A percentile compares a stretch with the other conserved stretches of the same genome.
These are phyloP conservation scores for Tylopilus balloui DNA, from an alignment of 768 basidiomycete species.

Conservation along the genomic window DNA sequence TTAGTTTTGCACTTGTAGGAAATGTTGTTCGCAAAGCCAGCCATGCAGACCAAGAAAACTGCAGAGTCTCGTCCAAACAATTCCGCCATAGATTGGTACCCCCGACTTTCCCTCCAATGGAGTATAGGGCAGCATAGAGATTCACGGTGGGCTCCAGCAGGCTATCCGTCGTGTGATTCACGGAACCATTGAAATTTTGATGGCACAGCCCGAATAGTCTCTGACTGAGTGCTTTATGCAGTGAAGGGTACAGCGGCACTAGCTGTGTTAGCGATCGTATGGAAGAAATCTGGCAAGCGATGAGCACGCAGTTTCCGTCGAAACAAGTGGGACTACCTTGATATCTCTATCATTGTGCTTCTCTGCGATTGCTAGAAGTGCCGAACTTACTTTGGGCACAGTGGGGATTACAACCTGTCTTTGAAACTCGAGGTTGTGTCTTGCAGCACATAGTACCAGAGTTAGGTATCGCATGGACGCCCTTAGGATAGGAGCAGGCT, in stretches of 20 bases:
- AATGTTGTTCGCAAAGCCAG: constrained; percentile 57
- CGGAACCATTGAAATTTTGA: constrained; percentile 52
- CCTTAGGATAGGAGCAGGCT: constrained; percentile 55
- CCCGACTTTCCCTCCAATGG: constrained; percentile 77
- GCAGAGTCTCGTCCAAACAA: constrained; percentile 63
- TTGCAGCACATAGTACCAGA: constrained; percentile 55
- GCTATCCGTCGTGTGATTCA: constrained; percentile 38
- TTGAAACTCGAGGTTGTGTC: constrained; percentile 72
- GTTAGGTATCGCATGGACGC: constrained; percentile 62
- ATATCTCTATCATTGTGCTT: constrained; percentile 47
- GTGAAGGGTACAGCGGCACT: constrained; percentile 61
- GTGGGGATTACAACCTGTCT: constrained; percentile 71
- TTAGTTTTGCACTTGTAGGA: constrained; percentile 34
- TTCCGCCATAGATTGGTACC: constrained; percentile 71
- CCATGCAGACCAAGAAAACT: constrained; percentile 63
- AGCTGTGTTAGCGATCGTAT: constrained; percentile 50
- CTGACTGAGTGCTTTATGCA: constrained; percentile 53
- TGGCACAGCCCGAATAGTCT: constrained; percentile 52
- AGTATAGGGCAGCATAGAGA: constrained; percentile 60
- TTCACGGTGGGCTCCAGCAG: constrained; percentile 45
- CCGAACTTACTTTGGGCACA: constrained; percentile 63
- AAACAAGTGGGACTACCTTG: constrained; percentile 39
- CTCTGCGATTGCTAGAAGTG: constrained; percentile 54
- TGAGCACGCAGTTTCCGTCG: constrained; percentile 2
- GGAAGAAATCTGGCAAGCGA: constrained; percentile 38